Conservation (phyloP, 2,329 filamentous ascomycete genomes). For the Nigrospora oryzae region DNA sequence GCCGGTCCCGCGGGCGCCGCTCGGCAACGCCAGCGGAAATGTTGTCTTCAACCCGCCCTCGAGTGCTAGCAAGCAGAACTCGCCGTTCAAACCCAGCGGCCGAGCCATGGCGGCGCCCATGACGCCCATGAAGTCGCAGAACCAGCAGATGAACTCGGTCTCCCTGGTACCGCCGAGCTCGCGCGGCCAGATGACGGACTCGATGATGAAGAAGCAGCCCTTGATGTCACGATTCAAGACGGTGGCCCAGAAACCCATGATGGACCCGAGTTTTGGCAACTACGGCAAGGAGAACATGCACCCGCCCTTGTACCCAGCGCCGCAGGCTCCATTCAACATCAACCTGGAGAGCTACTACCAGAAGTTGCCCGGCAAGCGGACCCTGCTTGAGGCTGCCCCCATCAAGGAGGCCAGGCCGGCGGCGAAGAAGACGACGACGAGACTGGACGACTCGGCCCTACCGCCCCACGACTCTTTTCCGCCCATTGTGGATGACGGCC, state of each 20-base stretch:
- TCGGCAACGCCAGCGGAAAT: slow-evolving; percentile 47
- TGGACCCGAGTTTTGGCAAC: slow-evolving; percentile 26
- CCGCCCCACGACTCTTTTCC: slow-evolving; percentile 77
- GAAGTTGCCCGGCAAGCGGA: slow-evolving; percentile 48
- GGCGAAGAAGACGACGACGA: slow-evolving; percentile 69
- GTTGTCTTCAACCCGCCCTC: slow-evolving; percentile 56
- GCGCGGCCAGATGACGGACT: slow-evolving; percentile 51
- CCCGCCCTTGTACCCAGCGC: slow-evolving; percentile 39
- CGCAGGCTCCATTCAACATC: slow-evolving; percentile 30
- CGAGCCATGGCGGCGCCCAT: slow-evolving; percentile 49
- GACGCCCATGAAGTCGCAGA: slow-evolving; percentile 46
- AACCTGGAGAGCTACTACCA: slow-evolving; percentile 44
- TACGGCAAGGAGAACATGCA: slow-evolving; percentile 50
- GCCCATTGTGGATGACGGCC: slow-evolving; percentile 71
- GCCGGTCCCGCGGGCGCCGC: slow-evolving; percentile 34
- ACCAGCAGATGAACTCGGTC: slow-evolving; percentile 58
- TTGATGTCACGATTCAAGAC: slow-evolving; percentile 52
- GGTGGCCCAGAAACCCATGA: slow-evolving; percentile 41
- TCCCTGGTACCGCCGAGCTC: slow-evolving; percentile 57
- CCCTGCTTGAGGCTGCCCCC: slow-evolving; percentile 63
- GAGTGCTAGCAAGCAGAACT: slow-evolving; percentile 45
- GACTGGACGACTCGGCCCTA: slow-evolving; percentile 47
- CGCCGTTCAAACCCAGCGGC: slow-evolving; percentile 58
- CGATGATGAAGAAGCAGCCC: slow-evolving; percentile 57
- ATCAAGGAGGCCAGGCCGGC: slow-evolving; percentile 57